phyloP scores from a whole-genome alignment of 164 flowering plant species.

The Hamamelis virginiana region DNA sequence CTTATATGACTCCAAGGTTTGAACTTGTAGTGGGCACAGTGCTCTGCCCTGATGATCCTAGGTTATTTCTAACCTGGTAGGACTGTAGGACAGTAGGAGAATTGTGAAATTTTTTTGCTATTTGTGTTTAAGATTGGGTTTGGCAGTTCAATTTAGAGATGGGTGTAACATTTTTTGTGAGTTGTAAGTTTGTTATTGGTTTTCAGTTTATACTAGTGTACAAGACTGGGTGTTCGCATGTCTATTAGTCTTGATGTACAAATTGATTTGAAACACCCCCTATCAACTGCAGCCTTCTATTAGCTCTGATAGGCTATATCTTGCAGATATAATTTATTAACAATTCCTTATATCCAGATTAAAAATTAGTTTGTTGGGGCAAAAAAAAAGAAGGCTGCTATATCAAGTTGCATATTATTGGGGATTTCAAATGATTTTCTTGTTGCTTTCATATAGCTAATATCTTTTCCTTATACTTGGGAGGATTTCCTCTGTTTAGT shows the following conservation, averaged over 20 bases:
- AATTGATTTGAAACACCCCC: not conserved
- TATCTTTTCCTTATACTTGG: not conserved
- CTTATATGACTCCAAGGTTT: too few species aligned
- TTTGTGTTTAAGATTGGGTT: not conserved
- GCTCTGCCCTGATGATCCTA: too few species aligned
- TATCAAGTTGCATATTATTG: too few species aligned
- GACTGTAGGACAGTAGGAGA: too few species aligned
- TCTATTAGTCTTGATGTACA: not conserved
- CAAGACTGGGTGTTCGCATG: not conserved
- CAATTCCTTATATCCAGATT: not conserved
- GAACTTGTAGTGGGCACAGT: too few species aligned
- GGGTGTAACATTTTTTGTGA: not conserved
- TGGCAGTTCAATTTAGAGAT: not conserved
- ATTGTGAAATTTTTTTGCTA: not conserved
- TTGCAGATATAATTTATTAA: not conserved
- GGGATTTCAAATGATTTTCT: too few species aligned
- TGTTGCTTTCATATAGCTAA: too few species aligned
- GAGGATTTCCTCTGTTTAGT: not conserved
- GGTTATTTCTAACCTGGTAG: too few species aligned
- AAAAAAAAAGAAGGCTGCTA: too few species aligned
- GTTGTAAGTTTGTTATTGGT: not conserved
- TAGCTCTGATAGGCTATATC: not conserved
- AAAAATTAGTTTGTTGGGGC: too few species aligned
- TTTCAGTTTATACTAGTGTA: too few species aligned
- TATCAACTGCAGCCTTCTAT: not conserved